These are phyloP conservation scores for Calonectria multiphialidica DNA, from an alignment of 2,329 filamentous ascomycete species.

Conservation along the genomic window DNA sequence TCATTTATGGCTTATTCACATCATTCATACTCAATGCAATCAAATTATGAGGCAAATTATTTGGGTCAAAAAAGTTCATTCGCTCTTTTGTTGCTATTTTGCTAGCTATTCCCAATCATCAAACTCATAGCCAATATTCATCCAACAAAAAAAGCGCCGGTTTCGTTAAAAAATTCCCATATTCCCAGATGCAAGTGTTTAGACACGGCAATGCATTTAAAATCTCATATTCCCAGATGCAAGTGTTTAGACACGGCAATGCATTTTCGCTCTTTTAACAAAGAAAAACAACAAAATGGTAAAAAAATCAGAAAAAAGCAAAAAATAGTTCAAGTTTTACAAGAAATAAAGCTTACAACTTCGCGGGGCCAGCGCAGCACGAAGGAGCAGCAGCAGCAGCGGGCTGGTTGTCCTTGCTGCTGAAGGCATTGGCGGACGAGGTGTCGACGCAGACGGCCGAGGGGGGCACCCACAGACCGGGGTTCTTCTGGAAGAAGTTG, in stretches of 20 bases:
- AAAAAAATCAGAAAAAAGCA: too few relatives aligned
- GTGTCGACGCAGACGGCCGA: constrained; percentile 41
- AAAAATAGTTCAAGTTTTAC: neutral
- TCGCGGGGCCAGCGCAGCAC: constrained; percentile 34
- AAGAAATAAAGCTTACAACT: constrained; percentile 16
- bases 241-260: constrained; percentile 10
- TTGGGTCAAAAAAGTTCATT: neutral
- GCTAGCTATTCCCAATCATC: neutral
- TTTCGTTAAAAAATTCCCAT: neutral
- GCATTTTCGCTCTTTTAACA: constrained; percentile 4
- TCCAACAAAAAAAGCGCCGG: neutral
- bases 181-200: constrained; percentile 5
- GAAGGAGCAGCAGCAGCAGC: constrained; percentile 23
- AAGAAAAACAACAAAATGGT: neutral
- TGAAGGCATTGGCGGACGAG: constrained; percentile 37
- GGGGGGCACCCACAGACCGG: constrained; percentile 84
- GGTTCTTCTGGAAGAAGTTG: constrained; percentile 87
- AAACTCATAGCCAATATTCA: neutral
- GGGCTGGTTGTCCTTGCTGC: constrained; percentile 25
- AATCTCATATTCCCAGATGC: neutral
- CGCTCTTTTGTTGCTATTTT: neutral
- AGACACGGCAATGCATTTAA: neutral
- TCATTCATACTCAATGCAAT: neutral
- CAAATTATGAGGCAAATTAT: too few relatives aligned
- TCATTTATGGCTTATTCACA: neutral